Percentiles rank a stretch among this genome's conserved stretches.
These are phyloP conservation scores for Pichia terricola DNA, from an alignment of 1,139 yeast genomes.

Conservation along the genomic window DNA sequence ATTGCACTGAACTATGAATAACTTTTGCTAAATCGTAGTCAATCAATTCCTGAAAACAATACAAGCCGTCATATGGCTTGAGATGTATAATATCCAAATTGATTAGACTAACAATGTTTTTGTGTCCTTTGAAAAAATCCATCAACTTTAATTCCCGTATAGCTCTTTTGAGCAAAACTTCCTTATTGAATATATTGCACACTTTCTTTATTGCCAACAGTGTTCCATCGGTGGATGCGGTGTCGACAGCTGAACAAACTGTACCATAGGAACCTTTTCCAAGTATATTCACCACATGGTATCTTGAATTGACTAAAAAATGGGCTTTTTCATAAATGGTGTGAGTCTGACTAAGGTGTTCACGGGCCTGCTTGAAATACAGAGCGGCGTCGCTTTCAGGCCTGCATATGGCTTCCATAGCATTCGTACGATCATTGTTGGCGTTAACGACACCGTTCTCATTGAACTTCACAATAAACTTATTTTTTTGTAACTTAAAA, in stretches of 20 bases:
- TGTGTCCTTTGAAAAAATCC: conserved; percentile 76
- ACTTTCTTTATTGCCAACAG: conserved; percentile 71
- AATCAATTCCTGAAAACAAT: conserved; percentile 74
- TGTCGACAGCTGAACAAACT: conserved; percentile 75
- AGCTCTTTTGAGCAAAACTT: conserved; percentile 62
- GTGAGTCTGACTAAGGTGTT: background rate
- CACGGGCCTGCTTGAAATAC: no score
- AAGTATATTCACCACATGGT: conserved; percentile 50
- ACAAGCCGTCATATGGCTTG: conserved; percentile 72
- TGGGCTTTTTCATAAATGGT: conserved; percentile 9
- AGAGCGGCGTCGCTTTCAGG: no score
- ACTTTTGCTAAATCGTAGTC: conserved; percentile 75
- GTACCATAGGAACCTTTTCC: conserved; percentile 91
- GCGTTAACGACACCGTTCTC: no score
- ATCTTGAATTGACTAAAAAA: conserved; percentile 54
- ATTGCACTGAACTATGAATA: conserved; percentile 64
- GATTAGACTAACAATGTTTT: conserved; percentile 60
- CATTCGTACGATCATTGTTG: no score
- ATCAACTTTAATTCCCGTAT: conserved; percentile 68
- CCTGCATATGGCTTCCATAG: no score
- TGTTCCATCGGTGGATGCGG: conserved; percentile 25
- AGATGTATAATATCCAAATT: conserved; percentile 62
- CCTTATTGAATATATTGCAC: conserved; percentile 53
- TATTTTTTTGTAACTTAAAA: no score
- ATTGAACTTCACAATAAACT: no score